Evolutionary conservation across 106 monocot genomes (phyloP).

Genomic region (Dendrobium huoshanense): DNA sequence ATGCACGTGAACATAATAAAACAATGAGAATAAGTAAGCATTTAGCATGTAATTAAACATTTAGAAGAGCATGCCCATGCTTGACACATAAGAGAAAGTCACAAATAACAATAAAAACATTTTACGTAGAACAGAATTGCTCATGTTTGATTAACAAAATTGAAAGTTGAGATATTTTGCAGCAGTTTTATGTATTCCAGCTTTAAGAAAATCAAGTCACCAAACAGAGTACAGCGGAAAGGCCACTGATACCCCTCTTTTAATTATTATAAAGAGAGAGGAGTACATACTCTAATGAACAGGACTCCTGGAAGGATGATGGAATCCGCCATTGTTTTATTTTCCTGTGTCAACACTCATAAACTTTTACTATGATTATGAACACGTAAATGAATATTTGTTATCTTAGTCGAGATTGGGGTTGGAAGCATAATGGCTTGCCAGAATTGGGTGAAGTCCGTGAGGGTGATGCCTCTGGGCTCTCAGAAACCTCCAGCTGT

Average conservation of each 20-base stretch:
- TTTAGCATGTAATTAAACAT: neutral
- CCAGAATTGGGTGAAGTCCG: neutral
- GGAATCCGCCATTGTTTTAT: neutral
- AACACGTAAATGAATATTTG: neutral
- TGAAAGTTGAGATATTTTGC: neutral
- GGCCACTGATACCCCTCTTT: neutral
- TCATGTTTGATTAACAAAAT: neutral
- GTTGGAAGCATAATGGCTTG: neutral
- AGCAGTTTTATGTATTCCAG: neutral
- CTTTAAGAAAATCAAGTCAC: neutral
- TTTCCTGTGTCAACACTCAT: neutral
- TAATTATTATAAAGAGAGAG: neutral
- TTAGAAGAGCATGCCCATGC: neutral
- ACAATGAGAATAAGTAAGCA: too few species aligned
- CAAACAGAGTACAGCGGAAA: neutral
- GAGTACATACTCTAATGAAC: neutral
- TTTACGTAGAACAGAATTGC: too few species aligned
- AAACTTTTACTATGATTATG: neutral
- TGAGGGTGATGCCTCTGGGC: conserved; percentile 3
- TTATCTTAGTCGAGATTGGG: conserved; percentile 6
- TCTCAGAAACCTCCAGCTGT: conserved; percentile 8
- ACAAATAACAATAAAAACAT: too few species aligned
- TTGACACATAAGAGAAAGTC: neutral
- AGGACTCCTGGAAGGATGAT: neutral
- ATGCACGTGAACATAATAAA: too few species aligned